A percentile compares a stretch with the other conserved stretches of the same genome.
phyloP scores from a whole-genome alignment of 108 stramenopile species.

The Mayamaea pseudoterrestris region DNA sequence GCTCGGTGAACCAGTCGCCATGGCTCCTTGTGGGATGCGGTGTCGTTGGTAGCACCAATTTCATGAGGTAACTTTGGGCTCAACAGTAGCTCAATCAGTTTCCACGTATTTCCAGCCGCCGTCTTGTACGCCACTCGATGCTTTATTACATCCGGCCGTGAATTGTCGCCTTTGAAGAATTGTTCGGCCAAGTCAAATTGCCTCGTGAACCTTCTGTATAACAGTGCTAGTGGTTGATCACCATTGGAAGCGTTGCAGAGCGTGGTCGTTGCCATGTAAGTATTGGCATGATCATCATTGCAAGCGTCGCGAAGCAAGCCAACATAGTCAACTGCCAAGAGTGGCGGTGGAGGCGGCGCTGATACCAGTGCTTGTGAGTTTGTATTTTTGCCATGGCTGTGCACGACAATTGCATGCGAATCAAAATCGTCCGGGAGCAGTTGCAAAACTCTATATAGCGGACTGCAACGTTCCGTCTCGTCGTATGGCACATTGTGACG shows the following conservation, averaged over 20 bases:
- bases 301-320: conserved; percentile 5
- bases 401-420: too few relatives aligned
- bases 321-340: conserved; percentile 52
- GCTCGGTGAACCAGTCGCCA: conserved; percentile 60
- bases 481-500: conserved; percentile 22
- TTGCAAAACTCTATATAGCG: conserved; percentile 49
- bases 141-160: conserved; percentile 57
- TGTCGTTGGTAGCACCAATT: not conserved
- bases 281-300: conserved; percentile 3
- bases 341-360: too few relatives aligned
- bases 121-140: conserved; percentile 64
- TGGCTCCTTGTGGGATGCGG: not conserved
- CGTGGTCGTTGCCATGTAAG: conserved; percentile 7
- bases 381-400: too few relatives aligned
- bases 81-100: conserved; percentile 60
- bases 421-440: conserved; percentile 63
- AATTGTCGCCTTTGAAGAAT: conserved; percentile 82
- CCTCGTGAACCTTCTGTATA: conserved; percentile 69
- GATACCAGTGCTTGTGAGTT: too few relatives aligned
- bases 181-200: conserved; percentile 79
- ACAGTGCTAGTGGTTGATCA: conserved; percentile 62
- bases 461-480: conserved; percentile 14
- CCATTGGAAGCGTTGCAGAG: conserved; percentile 30
- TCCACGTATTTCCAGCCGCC: conserved; percentile 77
- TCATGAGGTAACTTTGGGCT: conserved; percentile 10